These are phyloP conservation scores for Picea abies DNA, from an alignment of 83 land plant genomes.

Conservation along the genomic window DNA sequence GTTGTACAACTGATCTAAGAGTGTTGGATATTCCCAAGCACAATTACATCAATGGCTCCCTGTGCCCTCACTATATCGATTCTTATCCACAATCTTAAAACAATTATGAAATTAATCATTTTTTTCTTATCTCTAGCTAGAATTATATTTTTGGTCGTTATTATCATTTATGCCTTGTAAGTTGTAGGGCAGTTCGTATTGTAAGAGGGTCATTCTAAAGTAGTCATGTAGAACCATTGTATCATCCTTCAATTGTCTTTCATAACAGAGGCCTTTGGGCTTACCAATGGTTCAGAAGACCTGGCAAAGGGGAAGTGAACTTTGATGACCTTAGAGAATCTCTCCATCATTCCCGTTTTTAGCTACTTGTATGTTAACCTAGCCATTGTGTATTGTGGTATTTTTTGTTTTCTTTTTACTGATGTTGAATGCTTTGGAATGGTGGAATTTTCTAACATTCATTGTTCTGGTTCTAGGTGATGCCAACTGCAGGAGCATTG, in stretches of 20 bases:
- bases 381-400: not conserved
- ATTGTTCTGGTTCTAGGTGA: constrained; percentile 53
- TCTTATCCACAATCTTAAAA: not conserved
- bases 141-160: not conserved
- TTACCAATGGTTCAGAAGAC: not conserved
- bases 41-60: no score
- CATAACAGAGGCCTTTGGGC: not conserved
- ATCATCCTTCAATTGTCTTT: not conserved
- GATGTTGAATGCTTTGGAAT: not conserved
- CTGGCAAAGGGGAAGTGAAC: no score
- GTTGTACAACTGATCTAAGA: no score
- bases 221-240: not conserved
- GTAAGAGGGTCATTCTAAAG: not conserved
- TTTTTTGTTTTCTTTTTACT: not conserved
- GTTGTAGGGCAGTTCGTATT: not conserved
- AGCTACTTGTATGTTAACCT: not conserved
- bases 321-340: not conserved
- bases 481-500: constrained; percentile 82
- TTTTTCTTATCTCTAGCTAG: not conserved
- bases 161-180: not conserved
- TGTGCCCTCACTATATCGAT: no score
- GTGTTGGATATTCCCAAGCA: no score
- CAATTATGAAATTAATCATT: not conserved
- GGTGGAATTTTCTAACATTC: not conserved
- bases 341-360: not conserved